Evolutionary conservation across 257 asterid species (phyloP).

Genomic region (Haberlea rhodopensis): DNA sequence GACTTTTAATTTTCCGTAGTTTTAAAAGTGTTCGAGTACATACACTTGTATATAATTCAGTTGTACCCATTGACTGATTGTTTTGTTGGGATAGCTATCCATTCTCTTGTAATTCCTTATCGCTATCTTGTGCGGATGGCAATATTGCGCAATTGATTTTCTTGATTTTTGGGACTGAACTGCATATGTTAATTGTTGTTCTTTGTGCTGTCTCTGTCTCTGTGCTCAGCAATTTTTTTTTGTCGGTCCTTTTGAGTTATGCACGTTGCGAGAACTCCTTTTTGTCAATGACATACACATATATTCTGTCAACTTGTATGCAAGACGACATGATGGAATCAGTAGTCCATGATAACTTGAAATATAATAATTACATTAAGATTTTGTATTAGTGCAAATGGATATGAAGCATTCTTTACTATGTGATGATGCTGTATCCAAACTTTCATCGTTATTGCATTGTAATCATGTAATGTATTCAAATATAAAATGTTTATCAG

Average conservation of each 20-base stretch:
- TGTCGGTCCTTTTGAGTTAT: background rate
- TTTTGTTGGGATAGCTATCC: background rate
- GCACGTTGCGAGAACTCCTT: too few species aligned
- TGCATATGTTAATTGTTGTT: background rate
- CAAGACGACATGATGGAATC: constrained; percentile 1
- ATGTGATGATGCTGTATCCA: background rate
- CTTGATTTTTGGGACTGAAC: background rate
- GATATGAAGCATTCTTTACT: background rate
- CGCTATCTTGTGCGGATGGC: background rate
- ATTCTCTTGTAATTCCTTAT: background rate
- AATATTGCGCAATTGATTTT: background rate
- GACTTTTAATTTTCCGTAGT: background rate
- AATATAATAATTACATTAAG: background rate
- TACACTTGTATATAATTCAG: background rate
- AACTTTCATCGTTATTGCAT: background rate
- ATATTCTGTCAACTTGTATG: too few species aligned
- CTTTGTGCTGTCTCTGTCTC: too few species aligned
- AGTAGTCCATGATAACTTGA: background rate
- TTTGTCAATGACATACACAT: too few species aligned
- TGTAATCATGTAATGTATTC: too few species aligned
- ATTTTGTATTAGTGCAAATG: constrained; percentile 5
- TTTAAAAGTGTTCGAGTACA: background rate
- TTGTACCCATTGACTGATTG: background rate
- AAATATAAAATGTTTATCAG: too few species aligned
- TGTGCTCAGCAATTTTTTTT: constrained; percentile 2